A percentile compares a stretch with the other conserved stretches of the same genome.
Evolutionary conservation across 225 moss, liverwort and hornwort genomes (phyloP).

Genomic region (Pseudisothecium myosuroides): DNA sequence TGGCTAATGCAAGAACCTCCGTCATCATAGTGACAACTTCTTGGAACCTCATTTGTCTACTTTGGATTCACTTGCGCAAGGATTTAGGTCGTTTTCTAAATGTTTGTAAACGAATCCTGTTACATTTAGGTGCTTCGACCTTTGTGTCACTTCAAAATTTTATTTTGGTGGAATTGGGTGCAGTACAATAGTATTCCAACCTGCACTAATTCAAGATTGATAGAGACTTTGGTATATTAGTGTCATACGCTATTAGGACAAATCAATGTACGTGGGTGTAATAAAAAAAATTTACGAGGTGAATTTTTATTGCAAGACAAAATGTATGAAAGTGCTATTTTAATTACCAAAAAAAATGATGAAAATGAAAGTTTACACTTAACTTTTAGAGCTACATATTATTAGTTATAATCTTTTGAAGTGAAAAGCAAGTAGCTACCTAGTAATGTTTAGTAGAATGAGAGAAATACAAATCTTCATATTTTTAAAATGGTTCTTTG

Average conservation of each 20-base stretch:
- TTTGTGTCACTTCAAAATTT: background rate
- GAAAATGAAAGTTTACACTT: background rate
- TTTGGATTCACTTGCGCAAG: too few relatives aligned
- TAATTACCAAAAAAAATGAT: too few relatives aligned
- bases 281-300: background rate
- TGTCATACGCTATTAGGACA: background rate
- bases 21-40: too few relatives aligned
- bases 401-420: background rate
- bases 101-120: too few relatives aligned
- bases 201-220: background rate
- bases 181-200: background rate
- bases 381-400: background rate
- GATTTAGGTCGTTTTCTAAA: too few relatives aligned
- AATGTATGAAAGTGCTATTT: too few relatives aligned
- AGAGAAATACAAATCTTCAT: rapidly evolving
- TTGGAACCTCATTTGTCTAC: too few relatives aligned
- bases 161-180: background rate
- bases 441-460: background rate
- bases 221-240: background rate
- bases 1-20: too few relatives aligned
- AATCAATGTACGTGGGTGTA: background rate
- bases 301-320: background rate
- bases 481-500: background rate
- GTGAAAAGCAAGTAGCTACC: background rate
- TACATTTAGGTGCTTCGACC: too few relatives aligned